Evolutionary conservation across 306 rosid species (phyloP).

Genomic region (Acacia acuminata): DNA sequence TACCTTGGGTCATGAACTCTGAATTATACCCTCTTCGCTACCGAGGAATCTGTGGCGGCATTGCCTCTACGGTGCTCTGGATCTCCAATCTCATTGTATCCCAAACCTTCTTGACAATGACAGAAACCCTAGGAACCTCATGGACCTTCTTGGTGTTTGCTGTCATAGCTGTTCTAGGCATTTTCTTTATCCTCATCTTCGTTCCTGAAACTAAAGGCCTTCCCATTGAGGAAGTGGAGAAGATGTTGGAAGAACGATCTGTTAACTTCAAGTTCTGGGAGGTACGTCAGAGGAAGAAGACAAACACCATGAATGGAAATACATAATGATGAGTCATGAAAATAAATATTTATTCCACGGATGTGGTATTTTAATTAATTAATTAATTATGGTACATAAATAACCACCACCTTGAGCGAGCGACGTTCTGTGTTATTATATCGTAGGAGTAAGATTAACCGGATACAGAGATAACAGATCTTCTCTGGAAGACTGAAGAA

Average conservation of each 20-base stretch:
- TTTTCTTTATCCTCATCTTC: conserved; percentile 46
- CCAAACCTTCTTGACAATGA: conserved; percentile 57
- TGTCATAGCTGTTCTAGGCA: conserved; percentile 41
- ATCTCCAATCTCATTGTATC: conserved; percentile 62
- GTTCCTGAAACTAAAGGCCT: conserved; percentile 71
- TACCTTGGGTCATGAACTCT: conserved; percentile 74
- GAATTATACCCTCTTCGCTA: conserved; percentile 66
- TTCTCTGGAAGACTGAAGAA: background rate
- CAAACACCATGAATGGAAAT: too few species aligned
- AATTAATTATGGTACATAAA: background rate
- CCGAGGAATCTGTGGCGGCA: conserved; percentile 66
- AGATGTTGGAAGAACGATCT: conserved; percentile 50
- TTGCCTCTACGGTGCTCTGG: conserved; percentile 63
- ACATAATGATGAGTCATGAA: background rate
- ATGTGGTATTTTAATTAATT: background rate
- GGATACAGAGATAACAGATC: background rate
- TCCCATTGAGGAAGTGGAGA: conserved; percentile 67
- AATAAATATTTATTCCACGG: background rate
- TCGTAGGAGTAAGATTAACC: background rate
- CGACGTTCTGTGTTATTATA: background rate
- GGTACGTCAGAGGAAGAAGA: background rate
- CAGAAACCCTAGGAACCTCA: conserved; percentile 54
- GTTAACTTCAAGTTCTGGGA: conserved; percentile 59
- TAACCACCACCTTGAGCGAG: background rate
- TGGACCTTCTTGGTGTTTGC: conserved; percentile 62